These are phyloP conservation scores for Ganoderma lucidum DNA, from an alignment of 1,284 basidiomycete genomes.

Conservation along the genomic window DNA sequence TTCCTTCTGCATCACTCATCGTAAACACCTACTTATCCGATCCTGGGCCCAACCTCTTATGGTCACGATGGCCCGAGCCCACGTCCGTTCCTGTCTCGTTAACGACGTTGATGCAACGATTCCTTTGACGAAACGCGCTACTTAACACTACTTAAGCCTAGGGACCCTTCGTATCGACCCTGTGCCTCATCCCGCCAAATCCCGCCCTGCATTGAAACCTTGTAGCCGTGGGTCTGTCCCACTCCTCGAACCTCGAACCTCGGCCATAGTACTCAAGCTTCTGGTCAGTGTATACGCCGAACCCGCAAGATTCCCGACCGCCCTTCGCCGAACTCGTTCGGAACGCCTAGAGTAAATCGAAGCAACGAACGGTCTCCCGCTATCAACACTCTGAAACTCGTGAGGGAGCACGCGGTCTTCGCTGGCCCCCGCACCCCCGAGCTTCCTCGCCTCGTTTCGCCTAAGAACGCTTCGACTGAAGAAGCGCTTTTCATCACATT, in stretches of 20 bases:
- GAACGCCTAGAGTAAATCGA: not conserved
- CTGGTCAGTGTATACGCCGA: not conserved
- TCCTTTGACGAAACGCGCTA: not conserved
- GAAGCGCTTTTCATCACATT: not conserved
- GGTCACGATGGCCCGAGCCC: not conserved
- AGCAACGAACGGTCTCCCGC: not conserved
- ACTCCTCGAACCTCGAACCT: not conserved
- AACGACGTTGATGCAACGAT: not conserved
- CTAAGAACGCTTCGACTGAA: not conserved
- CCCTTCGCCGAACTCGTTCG: not conserved
- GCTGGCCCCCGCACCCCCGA: not conserved
- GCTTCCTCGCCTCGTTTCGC: not conserved
- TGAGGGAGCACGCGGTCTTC: not conserved
- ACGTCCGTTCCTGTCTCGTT: not conserved
- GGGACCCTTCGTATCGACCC: not conserved
- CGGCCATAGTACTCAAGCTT: not conserved
- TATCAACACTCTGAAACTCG: not conserved
- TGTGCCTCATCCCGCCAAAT: not conserved
- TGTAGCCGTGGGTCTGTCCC: not conserved
- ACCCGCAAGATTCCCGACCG: not conserved
- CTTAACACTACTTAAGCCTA: not conserved
- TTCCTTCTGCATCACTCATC: not conserved
- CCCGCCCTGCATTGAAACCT: not conserved
- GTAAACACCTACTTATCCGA: not conserved
- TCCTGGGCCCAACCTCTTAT: slow-evolving; percentile 4